Evolutionary conservation across 768 basidiomycete species (phyloP).

Genomic region (Pulveroboletus frians): DNA sequence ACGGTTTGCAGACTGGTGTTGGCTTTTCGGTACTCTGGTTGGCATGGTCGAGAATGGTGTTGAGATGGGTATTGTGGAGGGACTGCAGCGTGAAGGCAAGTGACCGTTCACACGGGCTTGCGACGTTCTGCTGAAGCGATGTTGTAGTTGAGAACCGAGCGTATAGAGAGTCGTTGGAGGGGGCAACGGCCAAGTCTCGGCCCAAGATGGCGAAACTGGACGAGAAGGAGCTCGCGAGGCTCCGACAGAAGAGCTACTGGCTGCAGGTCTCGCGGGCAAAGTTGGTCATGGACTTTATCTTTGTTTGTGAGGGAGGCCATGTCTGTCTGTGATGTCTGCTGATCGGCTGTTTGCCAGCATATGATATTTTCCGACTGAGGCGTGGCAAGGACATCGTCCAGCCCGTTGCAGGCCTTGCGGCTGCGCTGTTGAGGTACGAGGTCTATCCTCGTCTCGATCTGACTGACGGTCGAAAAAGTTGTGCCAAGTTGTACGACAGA

Average conservation of each 20-base stretch:
- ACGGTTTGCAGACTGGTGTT: slow-evolving; percentile 80
- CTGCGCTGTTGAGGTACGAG: slow-evolving; percentile 69
- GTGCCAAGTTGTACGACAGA: slow-evolving; percentile 69
- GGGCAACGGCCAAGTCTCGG: slow-evolving; percentile 64
- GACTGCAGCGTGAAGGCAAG: slow-evolving; percentile 59
- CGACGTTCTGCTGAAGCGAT: not conserved
- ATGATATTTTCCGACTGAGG: slow-evolving; percentile 70
- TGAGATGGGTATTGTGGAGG: slow-evolving; percentile 65
- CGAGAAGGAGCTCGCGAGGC: slow-evolving; percentile 61
- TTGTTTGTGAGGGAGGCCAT: slow-evolving; percentile 57
- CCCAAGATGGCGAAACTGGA: slow-evolving; percentile 54
- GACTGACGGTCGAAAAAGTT: slow-evolving; percentile 37
- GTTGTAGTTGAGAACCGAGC: slow-evolving; percentile 62
- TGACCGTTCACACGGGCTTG: not conserved
- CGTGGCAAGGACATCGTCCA: slow-evolving; percentile 56
- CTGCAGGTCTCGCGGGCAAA: slow-evolving; percentile 64
- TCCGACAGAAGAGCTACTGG: slow-evolving; percentile 74
- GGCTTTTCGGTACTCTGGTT: slow-evolving; percentile 75
- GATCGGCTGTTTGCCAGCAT: slow-evolving; percentile 45
- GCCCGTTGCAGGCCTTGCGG: slow-evolving; percentile 59
- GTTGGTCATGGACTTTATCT: slow-evolving; percentile 78
- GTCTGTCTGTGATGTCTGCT: slow-evolving; percentile 11
- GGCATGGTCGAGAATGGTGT: slow-evolving; percentile 81
- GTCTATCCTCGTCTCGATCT: not conserved
- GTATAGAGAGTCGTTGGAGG: slow-evolving; percentile 68